A percentile compares a stretch with the other conserved stretches of the same genome.
Evolutionary conservation across 2,329 filamentous ascomycete species (phyloP).

Genomic region (Monosporascus sp.): DNA sequence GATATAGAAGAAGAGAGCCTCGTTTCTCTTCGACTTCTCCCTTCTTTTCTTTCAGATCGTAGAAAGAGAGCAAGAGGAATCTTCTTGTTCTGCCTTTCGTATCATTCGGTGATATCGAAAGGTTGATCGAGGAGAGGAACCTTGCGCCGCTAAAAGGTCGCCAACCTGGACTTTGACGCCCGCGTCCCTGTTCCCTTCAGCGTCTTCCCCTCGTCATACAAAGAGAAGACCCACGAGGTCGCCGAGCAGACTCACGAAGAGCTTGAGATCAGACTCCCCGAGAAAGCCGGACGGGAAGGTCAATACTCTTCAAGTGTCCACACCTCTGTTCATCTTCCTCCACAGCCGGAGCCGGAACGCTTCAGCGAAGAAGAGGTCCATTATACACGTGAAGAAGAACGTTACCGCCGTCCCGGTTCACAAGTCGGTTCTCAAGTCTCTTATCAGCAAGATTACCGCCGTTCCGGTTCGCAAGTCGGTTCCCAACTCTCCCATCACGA

Average conservation of each 20-base stretch:
- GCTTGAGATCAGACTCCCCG: constrained; percentile 72
- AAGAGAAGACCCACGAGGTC: constrained; percentile 51
- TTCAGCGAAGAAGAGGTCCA: constrained; percentile 78
- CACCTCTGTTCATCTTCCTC: constrained; percentile 57
- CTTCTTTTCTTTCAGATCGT: constrained; percentile 36
- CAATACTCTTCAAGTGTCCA: constrained; percentile 68
- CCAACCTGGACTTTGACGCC: constrained; percentile 99
- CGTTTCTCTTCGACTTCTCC: constrained; percentile 30
- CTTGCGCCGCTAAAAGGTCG: constrained; percentile 58
- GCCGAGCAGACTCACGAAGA: constrained; percentile 73
- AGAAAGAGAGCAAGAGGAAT: constrained; percentile 59
- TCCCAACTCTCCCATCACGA: constrained; percentile 28
- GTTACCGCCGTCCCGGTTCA: constrained; percentile 65
- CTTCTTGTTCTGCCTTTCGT: constrained; percentile 62
- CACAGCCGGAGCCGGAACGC: constrained; percentile 52
- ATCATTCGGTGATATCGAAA: constrained; percentile 26
- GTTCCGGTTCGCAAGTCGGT: too few species aligned
- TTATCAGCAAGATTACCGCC: constrained; percentile 40
- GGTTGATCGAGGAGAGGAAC: constrained; percentile 40
- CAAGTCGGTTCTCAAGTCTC: constrained; percentile 24
- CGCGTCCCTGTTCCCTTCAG: constrained; percentile 98
- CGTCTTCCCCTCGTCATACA: constrained; percentile 99
- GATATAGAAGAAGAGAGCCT: constrained; percentile 25
- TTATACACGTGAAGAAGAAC: constrained; percentile 74
- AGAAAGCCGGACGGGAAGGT: constrained; percentile 97